Evolutionary conservation across 2,329 filamentous ascomycete species (phyloP), one percentile per base, ranked within the genome.

Genomic region (Penicillium oxalicum): DNA sequence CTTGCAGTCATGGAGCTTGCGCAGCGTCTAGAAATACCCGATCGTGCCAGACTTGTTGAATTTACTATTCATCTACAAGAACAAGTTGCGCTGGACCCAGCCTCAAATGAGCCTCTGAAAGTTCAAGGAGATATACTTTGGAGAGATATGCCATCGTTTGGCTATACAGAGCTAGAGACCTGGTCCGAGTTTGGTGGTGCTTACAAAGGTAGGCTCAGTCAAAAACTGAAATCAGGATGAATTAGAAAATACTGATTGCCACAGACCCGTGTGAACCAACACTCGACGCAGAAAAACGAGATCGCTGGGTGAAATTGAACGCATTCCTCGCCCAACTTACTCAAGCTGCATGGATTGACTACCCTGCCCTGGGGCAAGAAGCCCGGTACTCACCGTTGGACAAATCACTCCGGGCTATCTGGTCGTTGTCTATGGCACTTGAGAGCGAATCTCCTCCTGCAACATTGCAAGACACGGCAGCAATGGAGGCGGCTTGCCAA

Each of bases 251-350:
- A 11, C 29, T 32, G 29, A 32, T 18, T 18, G 18, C 18, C 29
- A 32, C 13, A 51, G 51, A 51, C 26, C 49, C 42, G 12, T 44
- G 39, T 48, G 40, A 54, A 33, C 12, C 35, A 35, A 34, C 27
- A 2, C 40, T 49, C 25, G 42, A 51, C 28, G 11, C 38, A 35
- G 26, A 51, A 43, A 13, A 54, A 40, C 38, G 44, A 44, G 28
- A 43, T 24, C 49, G 51, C 28, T 54, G 49, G 51, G 39, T 18
- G 5, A 54, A 49, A 27, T 37, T 65, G 25, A 52, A 52, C 26
- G 47, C 47, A 25, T 57, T 56, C 45, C 42, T 58, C 45, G 55
- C 51, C 27, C 49, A 56, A 26, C 47, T 58, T 5, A 54, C 45
- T n/a, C 47, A 54, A 26, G 43, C 49, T 12, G 45, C 51, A 3